Base-by-base conservation (phyloP, 2,329 filamentous ascomycete genomes). In the Xylariaceae sp. region DNA sequence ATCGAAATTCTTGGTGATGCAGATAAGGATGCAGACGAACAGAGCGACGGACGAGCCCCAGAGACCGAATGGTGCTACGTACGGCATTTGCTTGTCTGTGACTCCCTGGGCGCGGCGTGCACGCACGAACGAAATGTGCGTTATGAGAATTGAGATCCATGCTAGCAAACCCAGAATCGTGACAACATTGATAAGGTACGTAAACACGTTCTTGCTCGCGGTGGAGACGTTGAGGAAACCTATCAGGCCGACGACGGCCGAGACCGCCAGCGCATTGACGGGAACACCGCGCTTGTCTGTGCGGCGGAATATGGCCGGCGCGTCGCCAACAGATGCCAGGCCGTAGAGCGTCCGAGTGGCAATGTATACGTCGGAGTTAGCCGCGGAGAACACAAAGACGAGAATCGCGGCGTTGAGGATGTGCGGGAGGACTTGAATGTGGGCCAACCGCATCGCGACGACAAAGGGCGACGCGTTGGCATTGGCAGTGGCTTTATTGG, bases 1-100 rank as follows among this genome's bases (percentile, higher is more conserved):
- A 45, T 79, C 74, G 67, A 82, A 93, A 73, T 89, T 91, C 77
- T 93, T 94, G 60, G 88, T 92, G 41, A 94, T 62, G 2, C 85
- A 79, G 50, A 93, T 86, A 25, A 93, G 62, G 59, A 76, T 74
- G 67, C 85, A 89, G 68, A 89, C 83, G 59, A 73, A 70, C 2
- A 93, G 73, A 0, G 85, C 85, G 48, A 72, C 70, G 60, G 81
- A 81, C 0, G 83, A 88, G 10, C 88, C 88, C 50, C 64, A 77
- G 29, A 81, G 67, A n/a, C 88, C 86, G 14, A 91, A 74, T 0
- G 88, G 88, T 0, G 87, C 84, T 14, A 74, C 74, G 63, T 84
- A 90, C 1, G 80, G 77, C 49, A 86, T 68, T 35, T 69, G 65
- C 11, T 68, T 67, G 59, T 82, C 63, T 10, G 75, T 65, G 12